Base-by-base conservation (phyloP, 768 basidiomycete species). In the Tulasnella sp. region DNA sequence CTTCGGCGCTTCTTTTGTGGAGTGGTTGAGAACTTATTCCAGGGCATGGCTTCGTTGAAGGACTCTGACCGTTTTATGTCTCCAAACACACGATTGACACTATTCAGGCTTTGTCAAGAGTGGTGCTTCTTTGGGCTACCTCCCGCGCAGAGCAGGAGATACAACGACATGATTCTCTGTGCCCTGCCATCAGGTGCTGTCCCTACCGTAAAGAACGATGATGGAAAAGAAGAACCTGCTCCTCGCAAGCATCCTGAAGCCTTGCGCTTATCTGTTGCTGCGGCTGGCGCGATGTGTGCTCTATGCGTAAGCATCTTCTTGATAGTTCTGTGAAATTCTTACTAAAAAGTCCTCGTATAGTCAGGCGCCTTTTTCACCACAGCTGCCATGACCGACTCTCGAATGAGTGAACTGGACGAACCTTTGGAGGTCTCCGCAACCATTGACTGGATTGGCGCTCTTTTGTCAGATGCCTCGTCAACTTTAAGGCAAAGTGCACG, bases 1-100 rank as follows among this genome's bases (percentile, higher is more conserved):
- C 69, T 93, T 27, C 79, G 91, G 25, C 79, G 88, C 22, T 92
- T 87, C 63, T 95, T 93, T 63, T 95, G 91, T 59, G 83, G 87
- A 16, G 78, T 83, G 0, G 77, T 95, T 3, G 87, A 91, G 63
- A 78, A 83, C 44, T 72, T 95, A 8, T 89, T 91, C 54, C 82
- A 88, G 57, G 82, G 76, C 2, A 60, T 62, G 31, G 73, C 79
- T 2, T 71, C 71, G 29, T 69, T 88, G 25, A 79, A 80, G 44
- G 79, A 83, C 53, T 77, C 78, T 0, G 87, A 90, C 45, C 72
- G 80, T 4, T 86, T 87, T 61, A 76, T 85, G 45, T 79, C 83
- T 1, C 68, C 73, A 4, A 76, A 83, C 52, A 80, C 80, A 68
- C 78, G 88, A 60, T 72, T 91, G 5, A 73, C 81, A 2, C 65